Percentiles rank a stretch among this genome's conserved stretches.
phyloP scores from a whole-genome alignment of 495 filamentous ascomycete species.

The Daldinia grandis region DNA sequence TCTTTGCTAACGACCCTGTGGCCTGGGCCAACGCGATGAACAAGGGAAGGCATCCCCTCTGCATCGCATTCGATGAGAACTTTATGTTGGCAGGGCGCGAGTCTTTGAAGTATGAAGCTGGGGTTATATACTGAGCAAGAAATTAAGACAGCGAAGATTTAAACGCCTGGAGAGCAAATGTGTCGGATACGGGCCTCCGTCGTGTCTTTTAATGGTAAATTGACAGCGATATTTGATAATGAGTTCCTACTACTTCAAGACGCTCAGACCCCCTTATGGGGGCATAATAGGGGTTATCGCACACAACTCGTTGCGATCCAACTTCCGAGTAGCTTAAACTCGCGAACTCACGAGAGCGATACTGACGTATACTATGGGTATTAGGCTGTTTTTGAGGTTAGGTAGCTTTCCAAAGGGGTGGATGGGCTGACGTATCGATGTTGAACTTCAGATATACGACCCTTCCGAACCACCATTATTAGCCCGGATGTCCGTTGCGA shows the following conservation, averaged over 20 bases:
- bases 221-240: conserved; percentile 13
- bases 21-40: conserved; percentile 36
- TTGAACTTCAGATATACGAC: conserved; percentile 12
- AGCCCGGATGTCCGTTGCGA: conserved; percentile 31
- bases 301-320: conserved; percentile 11
- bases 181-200: conserved; percentile 11
- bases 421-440: conserved; percentile 22
- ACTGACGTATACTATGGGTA: conserved; percentile 5
- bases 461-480: conserved; percentile 11
- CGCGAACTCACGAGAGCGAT: conserved; percentile 19
- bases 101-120: conserved; percentile 7
- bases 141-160: conserved; percentile 14
- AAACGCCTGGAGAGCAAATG: conserved; percentile 31
- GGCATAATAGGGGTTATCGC: neutral
- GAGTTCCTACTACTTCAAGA: neutral
- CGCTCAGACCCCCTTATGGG: neutral
- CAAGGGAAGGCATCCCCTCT: conserved; percentile 24
- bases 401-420: neutral
- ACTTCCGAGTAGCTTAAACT: conserved; percentile 22
- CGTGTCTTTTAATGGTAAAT: conserved; percentile 22
- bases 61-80: conserved; percentile 21
- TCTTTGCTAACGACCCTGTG: conserved; percentile 40
- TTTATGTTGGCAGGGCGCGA: conserved; percentile 16
- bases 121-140: neutral
- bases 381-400: neutral